Conservation (phyloP, 768 basidiomycete species). For the Chalciporus piperatus region DNA sequence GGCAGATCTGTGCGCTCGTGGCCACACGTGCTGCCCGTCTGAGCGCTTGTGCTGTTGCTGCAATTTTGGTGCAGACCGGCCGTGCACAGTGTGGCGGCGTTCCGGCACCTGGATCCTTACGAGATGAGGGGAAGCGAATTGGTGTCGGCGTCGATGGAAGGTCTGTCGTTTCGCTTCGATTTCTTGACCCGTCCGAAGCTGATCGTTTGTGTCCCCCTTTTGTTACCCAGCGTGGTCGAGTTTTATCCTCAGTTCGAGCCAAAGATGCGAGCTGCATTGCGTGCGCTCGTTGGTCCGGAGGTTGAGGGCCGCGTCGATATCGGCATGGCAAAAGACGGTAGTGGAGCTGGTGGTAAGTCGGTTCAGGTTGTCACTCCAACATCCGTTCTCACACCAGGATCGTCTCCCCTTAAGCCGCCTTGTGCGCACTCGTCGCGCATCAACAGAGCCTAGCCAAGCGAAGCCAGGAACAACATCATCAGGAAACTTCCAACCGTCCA, state of each 20-base stretch:
- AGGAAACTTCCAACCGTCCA: constrained; percentile 3
- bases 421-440: constrained; percentile 63
- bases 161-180: constrained; percentile 36
- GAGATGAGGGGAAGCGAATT: constrained; percentile 49
- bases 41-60: constrained; percentile 85
- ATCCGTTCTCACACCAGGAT: neutral
- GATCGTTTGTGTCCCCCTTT: neutral
- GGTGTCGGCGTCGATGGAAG: constrained; percentile 93
- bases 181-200: neutral
- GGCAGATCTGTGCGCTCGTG: constrained; percentile 76
- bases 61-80: constrained; percentile 80
- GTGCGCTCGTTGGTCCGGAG: constrained; percentile 72
- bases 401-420: constrained; percentile 56
- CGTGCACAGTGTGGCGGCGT: constrained; percentile 49
- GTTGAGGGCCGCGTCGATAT: constrained; percentile 80
- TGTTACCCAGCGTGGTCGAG: constrained; percentile 67
- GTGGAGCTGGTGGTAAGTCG: constrained; percentile 90
- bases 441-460: constrained; percentile 21
- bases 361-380: neutral
- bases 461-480: constrained; percentile 2
- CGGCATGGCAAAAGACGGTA: constrained; percentile 95
- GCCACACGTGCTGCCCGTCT: constrained; percentile 79
- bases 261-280: constrained; percentile 69
- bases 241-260: constrained; percentile 87
- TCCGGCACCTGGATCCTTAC: constrained; percentile 4